phyloP scores from a whole-genome alignment of 2,329 filamentous ascomycete species.

The Pestalotiopsis sp. region DNA sequence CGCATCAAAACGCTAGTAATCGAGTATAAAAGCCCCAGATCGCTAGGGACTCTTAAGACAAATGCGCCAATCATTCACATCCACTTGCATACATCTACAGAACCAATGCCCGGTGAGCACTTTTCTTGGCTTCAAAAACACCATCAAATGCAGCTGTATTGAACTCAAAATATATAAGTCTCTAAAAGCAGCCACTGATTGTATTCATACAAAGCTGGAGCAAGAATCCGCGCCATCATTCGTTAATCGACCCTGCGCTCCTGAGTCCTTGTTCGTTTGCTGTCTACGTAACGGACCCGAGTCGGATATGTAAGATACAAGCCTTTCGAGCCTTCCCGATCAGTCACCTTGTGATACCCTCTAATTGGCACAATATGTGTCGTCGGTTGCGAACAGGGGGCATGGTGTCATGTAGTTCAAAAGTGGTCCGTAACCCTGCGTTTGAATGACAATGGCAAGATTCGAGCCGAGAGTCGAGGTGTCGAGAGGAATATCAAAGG shows the following conservation, averaged over 20 bases:
- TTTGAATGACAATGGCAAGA: neutral
- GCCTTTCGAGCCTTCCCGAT: neutral
- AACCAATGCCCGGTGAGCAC: no score
- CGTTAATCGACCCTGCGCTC: neutral
- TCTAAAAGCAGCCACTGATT: neutral
- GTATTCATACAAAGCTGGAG: neutral
- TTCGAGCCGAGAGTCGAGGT: neutral
- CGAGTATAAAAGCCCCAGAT: no score
- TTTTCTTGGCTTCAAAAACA: neutral
- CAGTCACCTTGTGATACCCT: neutral
- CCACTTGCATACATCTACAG: no score
- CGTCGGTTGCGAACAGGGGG: neutral
- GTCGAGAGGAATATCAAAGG: neutral
- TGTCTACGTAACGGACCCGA: neutral
- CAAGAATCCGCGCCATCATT: neutral
- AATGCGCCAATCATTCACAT: no score
- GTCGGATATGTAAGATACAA: neutral
- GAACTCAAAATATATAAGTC: neutral
- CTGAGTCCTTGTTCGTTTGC: neutral
- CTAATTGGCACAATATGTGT: neutral
- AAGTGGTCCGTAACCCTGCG: neutral
- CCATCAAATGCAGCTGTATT: neutral
- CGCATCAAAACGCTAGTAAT: no score
- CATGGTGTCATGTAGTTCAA: neutral
- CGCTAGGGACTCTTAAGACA: no score